These are phyloP conservation scores for Stramenopiles sp. DNA, from an alignment of 352 stramenopile genomes.

Conservation along the genomic window DNA sequence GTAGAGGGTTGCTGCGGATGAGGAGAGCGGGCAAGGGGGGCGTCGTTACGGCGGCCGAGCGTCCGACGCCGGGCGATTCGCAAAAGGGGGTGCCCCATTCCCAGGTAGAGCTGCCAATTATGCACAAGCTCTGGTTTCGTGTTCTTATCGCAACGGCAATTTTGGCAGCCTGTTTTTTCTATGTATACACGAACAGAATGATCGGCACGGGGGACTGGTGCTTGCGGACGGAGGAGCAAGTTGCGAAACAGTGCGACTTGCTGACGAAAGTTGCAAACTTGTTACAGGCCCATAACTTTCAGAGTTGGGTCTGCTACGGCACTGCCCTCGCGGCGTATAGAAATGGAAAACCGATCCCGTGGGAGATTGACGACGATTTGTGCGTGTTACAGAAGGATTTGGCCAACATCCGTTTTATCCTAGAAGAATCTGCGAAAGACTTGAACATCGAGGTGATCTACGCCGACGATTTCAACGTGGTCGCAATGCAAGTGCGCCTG, in stretches of 20 bases:
- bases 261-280: neutral
- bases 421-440: neutral
- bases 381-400: neutral
- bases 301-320: neutral
- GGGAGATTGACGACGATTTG: slow-evolving; percentile 9
- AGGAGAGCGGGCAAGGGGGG: too few species aligned
- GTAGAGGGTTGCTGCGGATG: too few species aligned
- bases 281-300: neutral
- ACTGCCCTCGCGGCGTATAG: slow-evolving; percentile 1
- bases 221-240: neutral
- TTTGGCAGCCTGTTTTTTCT: too few species aligned
- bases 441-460: neutral
- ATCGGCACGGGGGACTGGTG: slow-evolving; percentile 10
- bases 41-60: too few species aligned
- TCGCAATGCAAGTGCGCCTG: neutral
- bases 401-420: neutral
- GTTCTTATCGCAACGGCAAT: too few species aligned
- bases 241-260: neutral
- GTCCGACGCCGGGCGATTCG: too few species aligned
- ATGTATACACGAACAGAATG: too few species aligned
- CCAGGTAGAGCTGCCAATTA: too few species aligned
- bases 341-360: slow-evolving; percentile 7
- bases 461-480: neutral
- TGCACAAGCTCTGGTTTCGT: too few species aligned
- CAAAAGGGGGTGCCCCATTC: too few species aligned